Base-by-base conservation (phyloP, 176 grass and related monocot genomes). In the Aegilops longissima region DNA sequence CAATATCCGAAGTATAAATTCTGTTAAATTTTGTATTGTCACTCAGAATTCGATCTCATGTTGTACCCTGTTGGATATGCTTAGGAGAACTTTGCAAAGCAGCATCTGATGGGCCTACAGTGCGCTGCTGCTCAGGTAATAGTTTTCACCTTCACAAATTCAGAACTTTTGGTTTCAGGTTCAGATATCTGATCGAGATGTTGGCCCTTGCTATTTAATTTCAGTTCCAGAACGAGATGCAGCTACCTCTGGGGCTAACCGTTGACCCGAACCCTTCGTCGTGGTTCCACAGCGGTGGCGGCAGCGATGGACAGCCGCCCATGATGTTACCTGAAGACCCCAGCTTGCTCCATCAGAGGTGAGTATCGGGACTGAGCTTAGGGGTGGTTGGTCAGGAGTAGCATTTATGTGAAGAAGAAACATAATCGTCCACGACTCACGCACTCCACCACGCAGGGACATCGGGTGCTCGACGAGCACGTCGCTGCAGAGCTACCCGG, bases 301-400 rank as follows among this genome's bases (percentile, higher is more conserved):
- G 66, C 21, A 14, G 39, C 9, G 85, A 90, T 59, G 69, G 51
- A 29, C 85, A 91, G 38, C 85, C 84, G 21, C 29, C 81, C 4
- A 86, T 95, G 76, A 90, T 95, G 83, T 66, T 95, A 23, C 31
- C 84, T 7, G 83, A 89, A 79, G 89, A 93, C 78, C 8, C 88
- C 54, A 79, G 78, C 73, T 83, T 91, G 78, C 72, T 95, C 63
- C 80, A 89, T 89, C 93, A 92, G 38, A 93, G 93, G 93, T 95
- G 78, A 87, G 80, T 52, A 33, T 81, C 35, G 9, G 82, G 33
- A 33, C 31, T n/a, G 34, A n/a, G 31, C 44, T 52, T 25, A 61
- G 6, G 40, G 6, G 73, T 52, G 73, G 42, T 13, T 47, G 23
- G 72, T 66, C 7, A 13, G 27, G 29, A 20, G 10, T 11, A 44